Conservation (phyloP, 805 yeast species). For the Vanderwaltozyma tropicalis region DNA sequence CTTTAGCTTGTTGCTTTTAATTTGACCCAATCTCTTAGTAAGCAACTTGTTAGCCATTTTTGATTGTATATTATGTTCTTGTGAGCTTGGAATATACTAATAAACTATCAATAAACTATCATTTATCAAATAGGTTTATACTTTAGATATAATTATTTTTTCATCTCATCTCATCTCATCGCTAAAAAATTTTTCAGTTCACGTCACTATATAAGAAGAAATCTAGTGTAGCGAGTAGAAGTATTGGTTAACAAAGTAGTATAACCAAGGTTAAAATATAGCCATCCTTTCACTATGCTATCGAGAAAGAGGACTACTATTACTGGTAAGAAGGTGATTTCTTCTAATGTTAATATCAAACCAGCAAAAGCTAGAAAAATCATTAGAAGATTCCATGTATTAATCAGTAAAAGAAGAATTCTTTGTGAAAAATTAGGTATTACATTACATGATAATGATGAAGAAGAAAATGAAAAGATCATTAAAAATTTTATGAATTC, state of each 20-base stretch:
- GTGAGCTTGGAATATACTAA: too few relatives aligned
- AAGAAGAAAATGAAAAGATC: constrained; percentile 17
- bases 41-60: constrained; percentile 1
- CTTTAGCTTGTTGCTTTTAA: not conserved
- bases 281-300: constrained; percentile 9
- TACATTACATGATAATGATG: constrained; percentile 8
- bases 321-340: constrained; percentile 27
- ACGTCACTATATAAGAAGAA: not conserved
- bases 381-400: constrained; percentile 66
- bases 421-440: constrained; percentile 29
- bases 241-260: too few relatives aligned
- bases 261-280: not conserved
- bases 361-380: constrained; percentile 64
- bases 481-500: constrained; percentile 6
- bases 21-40: not conserved
- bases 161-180: constrained; percentile 18
- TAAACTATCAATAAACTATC: too few relatives aligned
- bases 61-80: too few relatives aligned
- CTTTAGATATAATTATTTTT: not conserved
- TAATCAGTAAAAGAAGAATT: constrained; percentile 45
- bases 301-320: constrained; percentile 26
- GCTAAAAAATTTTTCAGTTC: constrained; percentile 3
- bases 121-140: too few relatives aligned
- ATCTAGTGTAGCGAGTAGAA: not conserved
- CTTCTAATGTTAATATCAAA: constrained; percentile 35